phyloP scores from a whole-genome alignment of 2,329 filamentous ascomycete species.

The Fusarium annulatum region DNA sequence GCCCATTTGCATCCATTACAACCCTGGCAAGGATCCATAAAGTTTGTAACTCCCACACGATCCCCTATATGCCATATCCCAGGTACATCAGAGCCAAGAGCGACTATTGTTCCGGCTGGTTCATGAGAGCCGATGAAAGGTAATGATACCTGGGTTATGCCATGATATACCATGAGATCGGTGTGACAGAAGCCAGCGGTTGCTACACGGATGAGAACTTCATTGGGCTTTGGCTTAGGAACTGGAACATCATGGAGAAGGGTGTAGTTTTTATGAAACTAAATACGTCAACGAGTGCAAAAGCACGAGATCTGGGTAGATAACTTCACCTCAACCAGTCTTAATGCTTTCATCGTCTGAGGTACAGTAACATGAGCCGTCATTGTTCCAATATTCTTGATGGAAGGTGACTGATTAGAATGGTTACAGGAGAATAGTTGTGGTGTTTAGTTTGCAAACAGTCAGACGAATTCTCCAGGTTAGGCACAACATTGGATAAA shows the following conservation, averaged over 20 bases:
- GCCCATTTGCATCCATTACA: conserved; percentile 34
- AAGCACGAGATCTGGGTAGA: too few relatives aligned
- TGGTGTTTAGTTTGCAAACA: background rate
- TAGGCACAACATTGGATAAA: background rate
- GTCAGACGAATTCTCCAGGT: background rate
- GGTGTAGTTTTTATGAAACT: conserved; percentile 25
- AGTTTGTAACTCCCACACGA: conserved; percentile 34
- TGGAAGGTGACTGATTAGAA: background rate
- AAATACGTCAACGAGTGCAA: background rate
- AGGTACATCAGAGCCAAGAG: conserved; percentile 20
- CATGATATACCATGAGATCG: conserved; percentile 35
- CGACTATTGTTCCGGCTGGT: conserved; percentile 36
- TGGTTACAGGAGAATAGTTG: background rate
- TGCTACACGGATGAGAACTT: conserved; percentile 25
- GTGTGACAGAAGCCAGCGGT: conserved; percentile 34
- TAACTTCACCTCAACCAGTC: conserved; percentile 29
- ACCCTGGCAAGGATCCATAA: conserved; percentile 26
- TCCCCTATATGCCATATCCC: conserved; percentile 25
- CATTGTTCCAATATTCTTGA: background rate
- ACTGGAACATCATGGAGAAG: conserved; percentile 19
- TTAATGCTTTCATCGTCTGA: conserved; percentile 30
- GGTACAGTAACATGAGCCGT: background rate
- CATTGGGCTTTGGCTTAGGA: conserved; percentile 9
- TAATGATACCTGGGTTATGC: conserved; percentile 26
- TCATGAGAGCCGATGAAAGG: conserved; percentile 39